Evolutionary conservation across 2,329 filamentous ascomycete genomes (phyloP).

Genomic region (Calonectria montana): DNA sequence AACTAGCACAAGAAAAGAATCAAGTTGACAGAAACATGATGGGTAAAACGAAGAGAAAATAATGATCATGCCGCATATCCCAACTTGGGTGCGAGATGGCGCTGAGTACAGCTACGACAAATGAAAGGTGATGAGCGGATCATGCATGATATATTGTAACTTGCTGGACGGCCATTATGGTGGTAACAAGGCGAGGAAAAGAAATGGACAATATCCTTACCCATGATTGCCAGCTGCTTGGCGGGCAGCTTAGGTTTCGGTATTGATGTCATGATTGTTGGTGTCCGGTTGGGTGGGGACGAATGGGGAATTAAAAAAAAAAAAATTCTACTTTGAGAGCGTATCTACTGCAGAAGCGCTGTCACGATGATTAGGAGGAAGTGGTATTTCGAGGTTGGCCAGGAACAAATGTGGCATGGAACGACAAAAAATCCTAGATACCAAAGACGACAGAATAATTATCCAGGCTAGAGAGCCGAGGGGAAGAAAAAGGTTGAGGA

Average conservation of each 20-base stretch:
- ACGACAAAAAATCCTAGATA: neutral
- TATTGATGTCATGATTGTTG: conserved; percentile 32
- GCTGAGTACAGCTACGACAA: neutral
- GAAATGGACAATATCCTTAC: conserved; percentile 59
- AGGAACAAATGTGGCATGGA: neutral
- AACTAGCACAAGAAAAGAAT: neutral
- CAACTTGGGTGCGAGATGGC: neutral
- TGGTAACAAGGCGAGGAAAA: neutral
- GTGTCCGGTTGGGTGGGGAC: conserved; percentile 16
- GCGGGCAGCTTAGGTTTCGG: conserved; percentile 73
- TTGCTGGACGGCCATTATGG: neutral
- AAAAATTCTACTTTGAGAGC: conserved; percentile 9
- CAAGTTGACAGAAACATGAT: neutral
- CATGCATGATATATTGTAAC: neutral
- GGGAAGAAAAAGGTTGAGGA: neutral
- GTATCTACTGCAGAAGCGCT: neutral
- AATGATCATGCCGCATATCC: neutral
- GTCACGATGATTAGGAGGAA: conserved; percentile 3
- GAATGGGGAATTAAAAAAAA: neutral
- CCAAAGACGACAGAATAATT: neutral
- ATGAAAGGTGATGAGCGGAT: neutral
- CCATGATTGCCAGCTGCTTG: conserved; percentile 81
- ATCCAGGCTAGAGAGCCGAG: neutral
- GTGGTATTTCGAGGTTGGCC: neutral
- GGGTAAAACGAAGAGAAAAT: neutral